phyloP scores from a whole-genome alignment of 2,329 filamentous ascomycete genomes.

The Cylindrodendrum hubeiense region DNA sequence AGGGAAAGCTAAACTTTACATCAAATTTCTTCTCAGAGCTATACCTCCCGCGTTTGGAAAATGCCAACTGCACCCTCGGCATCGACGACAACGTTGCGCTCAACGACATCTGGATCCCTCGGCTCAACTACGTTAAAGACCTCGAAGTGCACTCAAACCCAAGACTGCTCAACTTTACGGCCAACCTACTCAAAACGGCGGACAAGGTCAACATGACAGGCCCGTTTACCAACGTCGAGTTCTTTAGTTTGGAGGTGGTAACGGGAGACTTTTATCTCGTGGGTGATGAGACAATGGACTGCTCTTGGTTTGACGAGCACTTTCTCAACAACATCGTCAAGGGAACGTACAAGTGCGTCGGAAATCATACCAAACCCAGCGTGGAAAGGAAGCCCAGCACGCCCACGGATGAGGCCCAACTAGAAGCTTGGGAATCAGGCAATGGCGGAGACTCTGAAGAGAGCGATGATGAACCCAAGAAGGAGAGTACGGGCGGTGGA shows the following conservation, averaged over 20 bases:
- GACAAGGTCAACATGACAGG: background rate
- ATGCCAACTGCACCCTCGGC: background rate
- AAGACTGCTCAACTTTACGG: background rate
- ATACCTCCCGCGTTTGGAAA: background rate
- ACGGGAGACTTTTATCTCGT: constrained; percentile 1
- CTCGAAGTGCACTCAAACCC: background rate
- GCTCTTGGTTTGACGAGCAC: constrained; percentile 12
- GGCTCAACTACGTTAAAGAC: background rate
- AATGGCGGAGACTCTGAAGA: background rate
- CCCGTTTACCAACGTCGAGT: constrained; percentile 8
- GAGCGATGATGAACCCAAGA: background rate
- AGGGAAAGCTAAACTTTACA: background rate
- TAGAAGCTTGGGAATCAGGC: no score
- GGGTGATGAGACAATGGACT: constrained; percentile 3
- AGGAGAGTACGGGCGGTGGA: background rate
- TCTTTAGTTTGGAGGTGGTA: constrained; percentile 5
- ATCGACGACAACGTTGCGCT: background rate
- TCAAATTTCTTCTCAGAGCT: background rate
- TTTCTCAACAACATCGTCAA: constrained; percentile 3
- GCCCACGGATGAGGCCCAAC: background rate
- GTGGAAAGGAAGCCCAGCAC: background rate
- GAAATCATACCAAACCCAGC: constrained; percentile 3
- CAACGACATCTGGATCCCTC: background rate
- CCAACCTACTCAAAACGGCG: background rate
- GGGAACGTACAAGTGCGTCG: constrained; percentile 4